phyloP scores from a whole-genome alignment of 73 alveolate genomes.

The Blepharisma japonicum region DNA sequence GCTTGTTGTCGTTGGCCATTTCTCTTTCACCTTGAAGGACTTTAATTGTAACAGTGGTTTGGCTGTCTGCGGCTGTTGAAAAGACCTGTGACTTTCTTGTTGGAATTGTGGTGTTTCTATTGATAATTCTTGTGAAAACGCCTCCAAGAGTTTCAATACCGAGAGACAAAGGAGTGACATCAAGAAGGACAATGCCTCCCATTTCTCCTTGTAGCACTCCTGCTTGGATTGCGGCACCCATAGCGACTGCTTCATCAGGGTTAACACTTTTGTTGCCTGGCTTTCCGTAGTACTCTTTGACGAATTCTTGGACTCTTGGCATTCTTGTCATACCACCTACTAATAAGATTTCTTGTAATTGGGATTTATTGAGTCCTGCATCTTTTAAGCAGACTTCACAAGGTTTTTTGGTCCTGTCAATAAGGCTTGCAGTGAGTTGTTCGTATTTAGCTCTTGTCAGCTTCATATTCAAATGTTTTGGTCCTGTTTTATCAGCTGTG shows the following conservation, averaged over 20 bases:
- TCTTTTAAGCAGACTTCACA: constrained; percentile 84
- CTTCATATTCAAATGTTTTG: constrained; percentile 70
- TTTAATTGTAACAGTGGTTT: constrained; percentile 89
- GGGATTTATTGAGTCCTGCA: constrained; percentile 77
- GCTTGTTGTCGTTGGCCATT: constrained; percentile 91
- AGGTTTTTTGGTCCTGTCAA: constrained; percentile 74
- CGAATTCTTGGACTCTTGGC: constrained; percentile 86
- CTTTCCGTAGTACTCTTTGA: constrained; percentile 67
- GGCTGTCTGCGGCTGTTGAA: constrained; percentile 94
- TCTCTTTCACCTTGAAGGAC: constrained; percentile 97
- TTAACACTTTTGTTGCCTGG: constrained; percentile 70
- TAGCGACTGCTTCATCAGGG: constrained; percentile 98
- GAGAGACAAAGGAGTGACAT: constrained; percentile 96
- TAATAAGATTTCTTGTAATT: constrained; percentile 91
- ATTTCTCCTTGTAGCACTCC: constrained; percentile 91
- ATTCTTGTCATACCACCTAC: constrained; percentile 95
- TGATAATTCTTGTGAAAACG: constrained; percentile 88
- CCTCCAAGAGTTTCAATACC: constrained; percentile 97
- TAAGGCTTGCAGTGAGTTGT: constrained; percentile 50
- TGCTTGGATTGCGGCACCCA: constrained; percentile 99
- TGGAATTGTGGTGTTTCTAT: constrained; percentile 97
- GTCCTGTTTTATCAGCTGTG: constrained; percentile 93
- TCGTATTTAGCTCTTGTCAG: constrained; percentile 85
- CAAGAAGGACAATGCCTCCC: constrained; percentile 66
- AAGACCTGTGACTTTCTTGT: constrained; percentile 86